A percentile compares a stretch with the other conserved stretches of the same genome.
These are phyloP conservation scores for Gossypium thurberi DNA, from an alignment of 345 rosid species.

Conservation along the genomic window DNA sequence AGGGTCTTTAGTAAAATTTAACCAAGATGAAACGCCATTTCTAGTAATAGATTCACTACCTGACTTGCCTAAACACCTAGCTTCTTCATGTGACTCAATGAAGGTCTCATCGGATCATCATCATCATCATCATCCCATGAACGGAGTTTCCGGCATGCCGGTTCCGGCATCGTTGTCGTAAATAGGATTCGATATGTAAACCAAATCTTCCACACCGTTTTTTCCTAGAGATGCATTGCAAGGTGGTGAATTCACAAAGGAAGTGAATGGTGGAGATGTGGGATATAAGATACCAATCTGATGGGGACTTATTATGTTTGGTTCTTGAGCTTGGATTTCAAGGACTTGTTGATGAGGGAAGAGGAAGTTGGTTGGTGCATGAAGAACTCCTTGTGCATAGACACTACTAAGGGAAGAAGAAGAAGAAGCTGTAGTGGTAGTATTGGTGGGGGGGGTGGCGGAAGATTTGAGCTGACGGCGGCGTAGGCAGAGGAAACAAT, in stretches of 20 bases:
- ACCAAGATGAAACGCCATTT: no score
- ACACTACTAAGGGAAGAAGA: conserved; percentile 35
- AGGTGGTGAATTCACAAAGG: conserved; percentile 1
- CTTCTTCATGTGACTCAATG: conserved; percentile 75
- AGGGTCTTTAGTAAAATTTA: no score
- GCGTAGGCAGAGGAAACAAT: conserved; percentile 68
- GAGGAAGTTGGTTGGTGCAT: conserved; percentile 50
- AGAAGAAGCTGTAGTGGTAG: conserved; percentile 14
- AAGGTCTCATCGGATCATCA: conserved; percentile 41
- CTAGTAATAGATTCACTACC: no score
- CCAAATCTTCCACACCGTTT: conserved; percentile 25
- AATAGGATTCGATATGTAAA: conserved; percentile 84
- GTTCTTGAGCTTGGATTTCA: conserved; percentile 21
- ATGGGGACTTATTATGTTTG: conserved; percentile 26
- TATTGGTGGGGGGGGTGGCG: background rate
- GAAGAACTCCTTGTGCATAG: conserved; percentile 61
- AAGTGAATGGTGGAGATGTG: conserved; percentile 22
- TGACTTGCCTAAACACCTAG: conserved; percentile 52
- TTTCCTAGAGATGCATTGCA: background rate
- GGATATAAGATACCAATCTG: conserved; percentile 29
- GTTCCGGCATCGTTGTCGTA: conserved; percentile 44
- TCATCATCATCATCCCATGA: conserved; percentile 12
- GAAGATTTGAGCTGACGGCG: conserved; percentile 27
- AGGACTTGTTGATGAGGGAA: conserved; percentile 32
- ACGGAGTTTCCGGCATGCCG: conserved; percentile 45